These are phyloP conservation scores for Naumovozyma dairenensis DNA, from an alignment of 805 yeast species.

Conservation along the genomic window DNA sequence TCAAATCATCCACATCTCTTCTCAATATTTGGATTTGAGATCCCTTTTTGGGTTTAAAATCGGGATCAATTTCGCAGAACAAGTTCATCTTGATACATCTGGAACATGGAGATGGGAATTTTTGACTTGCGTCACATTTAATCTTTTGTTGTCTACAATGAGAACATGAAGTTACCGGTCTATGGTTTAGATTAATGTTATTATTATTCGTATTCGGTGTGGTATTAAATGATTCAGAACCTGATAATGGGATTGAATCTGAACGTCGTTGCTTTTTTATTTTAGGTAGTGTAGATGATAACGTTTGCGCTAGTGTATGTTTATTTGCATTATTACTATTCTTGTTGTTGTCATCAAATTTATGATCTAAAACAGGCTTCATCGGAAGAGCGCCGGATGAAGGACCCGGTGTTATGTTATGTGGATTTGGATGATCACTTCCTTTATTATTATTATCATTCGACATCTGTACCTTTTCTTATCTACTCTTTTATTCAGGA, in stretches of 20 bases:
- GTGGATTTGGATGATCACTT: no score
- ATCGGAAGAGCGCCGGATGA: no score
- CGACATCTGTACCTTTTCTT: no score
- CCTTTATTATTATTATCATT: no score
- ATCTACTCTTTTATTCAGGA: no score
- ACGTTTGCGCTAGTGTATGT: no score
- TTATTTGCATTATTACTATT: no score
- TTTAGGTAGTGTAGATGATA: neutral
- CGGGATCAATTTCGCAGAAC: slow-evolving; percentile 82
- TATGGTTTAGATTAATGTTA: no score
- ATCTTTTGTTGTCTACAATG: slow-evolving; percentile 93
- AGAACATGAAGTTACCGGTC: slow-evolving; percentile 89
- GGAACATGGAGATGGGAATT: slow-evolving; percentile 72
- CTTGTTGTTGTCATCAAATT: no score
- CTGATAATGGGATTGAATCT: no score
- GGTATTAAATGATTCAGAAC: neutral
- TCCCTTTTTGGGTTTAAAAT: slow-evolving; percentile 84
- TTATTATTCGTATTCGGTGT: neutral
- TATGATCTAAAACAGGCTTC: no score
- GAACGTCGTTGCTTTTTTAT: neutral
- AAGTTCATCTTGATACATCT: slow-evolving; percentile 74
- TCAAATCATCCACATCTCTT: slow-evolving; percentile 75
- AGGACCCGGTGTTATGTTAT: no score
- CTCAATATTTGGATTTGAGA: slow-evolving; percentile 76
- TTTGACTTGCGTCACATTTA: slow-evolving; percentile 81